phyloP scores from a whole-genome alignment of 495 filamentous ascomycete species.

The Penicillium cosmopolitanum region DNA sequence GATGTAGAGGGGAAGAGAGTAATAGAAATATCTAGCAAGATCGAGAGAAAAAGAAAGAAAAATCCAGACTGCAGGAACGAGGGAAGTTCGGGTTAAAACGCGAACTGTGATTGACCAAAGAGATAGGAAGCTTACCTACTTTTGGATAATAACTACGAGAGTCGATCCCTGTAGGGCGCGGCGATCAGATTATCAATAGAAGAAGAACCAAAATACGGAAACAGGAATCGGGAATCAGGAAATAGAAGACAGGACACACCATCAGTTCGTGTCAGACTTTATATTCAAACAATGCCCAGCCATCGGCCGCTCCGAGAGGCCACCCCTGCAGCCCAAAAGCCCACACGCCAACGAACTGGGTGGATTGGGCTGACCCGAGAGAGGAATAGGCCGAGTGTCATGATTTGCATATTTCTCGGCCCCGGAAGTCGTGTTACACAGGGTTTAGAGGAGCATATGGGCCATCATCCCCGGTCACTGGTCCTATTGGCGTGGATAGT shows the following conservation, averaged over 20 bases:
- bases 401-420: background rate
- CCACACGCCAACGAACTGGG: slow-evolving; percentile 13
- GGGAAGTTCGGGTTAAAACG: background rate
- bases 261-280: slow-evolving; percentile 3
- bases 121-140: slow-evolving; percentile 10
- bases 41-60: slow-evolving; percentile 1
- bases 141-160: slow-evolving; percentile 3
- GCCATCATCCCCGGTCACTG: background rate
- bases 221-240: background rate
- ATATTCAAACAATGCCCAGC: slow-evolving; percentile 29
- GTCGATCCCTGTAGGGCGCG: slow-evolving; percentile 11
- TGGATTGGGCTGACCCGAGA: background rate
- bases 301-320: slow-evolving; percentile 30
- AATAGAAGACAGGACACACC: background rate
- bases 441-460: background rate
- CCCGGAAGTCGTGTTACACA: background rate
- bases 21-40: background rate
- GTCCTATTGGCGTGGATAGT: background rate
- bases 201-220: background rate
- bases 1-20: too few species aligned
- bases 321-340: slow-evolving; percentile 17
- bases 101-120: slow-evolving; percentile 18
- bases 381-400: background rate
- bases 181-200: background rate
- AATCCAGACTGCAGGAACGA: slow-evolving; percentile 7